Evolutionary conservation across 345 rosid genomes (phyloP), one percentile per base, ranked within the genome.

Genomic region (Populus pruinosa): DNA sequence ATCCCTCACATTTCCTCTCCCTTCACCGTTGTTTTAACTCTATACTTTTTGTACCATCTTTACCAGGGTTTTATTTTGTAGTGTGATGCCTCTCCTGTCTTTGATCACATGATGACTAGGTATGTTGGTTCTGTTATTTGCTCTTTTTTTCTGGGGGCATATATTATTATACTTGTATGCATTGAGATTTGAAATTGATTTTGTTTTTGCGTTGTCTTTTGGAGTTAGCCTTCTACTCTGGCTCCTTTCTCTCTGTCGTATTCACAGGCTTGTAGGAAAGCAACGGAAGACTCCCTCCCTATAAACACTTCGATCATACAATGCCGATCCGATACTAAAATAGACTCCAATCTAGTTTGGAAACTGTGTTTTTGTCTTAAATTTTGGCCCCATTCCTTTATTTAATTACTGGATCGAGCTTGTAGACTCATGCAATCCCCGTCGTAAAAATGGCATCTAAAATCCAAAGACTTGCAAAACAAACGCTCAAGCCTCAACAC

Each of bases 21-120:
- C 47, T 53, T 36, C 68, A 33, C 43, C 9, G 67, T 36, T 64
- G 5, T 76, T 43, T 43, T 8, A 39, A 47, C 73, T 81, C 78
- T 21, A 20, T 82, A 80, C 70, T 69, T 78, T 78, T 68, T 17
- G 20, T 68, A 67, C 35, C 44, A 70, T 64, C 62, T 70, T 59
- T 68, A 33, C 27, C 76, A 25, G 55, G 62, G 35, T 70, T 71
- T 69, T 67, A 23, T 71, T 67, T 59, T 74, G 67, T 53, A 20
- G 20, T 31, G 64, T 61, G 82, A 29, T 49, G 10, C 27, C 25
- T 65, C 21, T 67, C 25, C 70, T 39, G 31, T 56, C 25, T 47
- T 63, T 59, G 38, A 49, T 33, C 8, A 25, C 27, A 44, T 35
- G 31, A 56, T 64, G 73, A 55, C 39, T 2, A 8, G 8, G 12